Evolutionary conservation across 805 yeast genomes (phyloP), one percentile per base, ranked within the genome.

Genomic region (Metschnikowia gelsemii): DNA sequence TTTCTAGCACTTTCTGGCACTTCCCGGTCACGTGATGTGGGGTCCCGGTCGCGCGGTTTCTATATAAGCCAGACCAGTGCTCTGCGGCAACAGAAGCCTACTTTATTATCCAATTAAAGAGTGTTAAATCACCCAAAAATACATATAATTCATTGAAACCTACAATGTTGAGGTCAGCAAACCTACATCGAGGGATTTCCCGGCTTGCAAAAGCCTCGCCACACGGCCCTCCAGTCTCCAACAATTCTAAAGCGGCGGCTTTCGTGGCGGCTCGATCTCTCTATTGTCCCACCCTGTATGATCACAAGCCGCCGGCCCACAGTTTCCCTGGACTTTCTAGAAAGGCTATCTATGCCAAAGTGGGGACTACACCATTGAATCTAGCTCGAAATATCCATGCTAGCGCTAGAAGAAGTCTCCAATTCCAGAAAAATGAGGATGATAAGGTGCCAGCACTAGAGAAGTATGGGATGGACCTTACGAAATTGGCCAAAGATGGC

Each of bases 401-500:
- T 4, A 40, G 57, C 3, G 33, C 46, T 8, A 53, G 55, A 3
- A 45, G 52, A 5, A 42, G 25, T 13, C 47, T 66, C 35, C 72
- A 55, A 60, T 68, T 54, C 73, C 72, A 58, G 38, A 56, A 63
- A 38, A 68, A 66, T 52, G 72, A 54, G 54, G 57, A 70, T 16
- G 83, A 79, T 23, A 75, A 80, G 24, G 48, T 63, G 47, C 85
- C 91, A 0, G 95, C 97, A 0, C 66, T 91, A 45, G 88, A 88
- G 53, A 81, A 82, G 56, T 91, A 69, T 59, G 99, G 96, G 17
- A 77, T 85, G 0, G 91, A 93, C 61, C 66, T 91, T 47, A 93
- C 98, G 1, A 80, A 82, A 43, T 62, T 91, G 51, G 99, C 99
- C 1, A 74, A 76, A 47, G 87, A 86, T 40, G 98, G 98, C 21